phyloP scores from a whole-genome alignment of 441 rosid species.

The Gossypium schwendimanii region DNA sequence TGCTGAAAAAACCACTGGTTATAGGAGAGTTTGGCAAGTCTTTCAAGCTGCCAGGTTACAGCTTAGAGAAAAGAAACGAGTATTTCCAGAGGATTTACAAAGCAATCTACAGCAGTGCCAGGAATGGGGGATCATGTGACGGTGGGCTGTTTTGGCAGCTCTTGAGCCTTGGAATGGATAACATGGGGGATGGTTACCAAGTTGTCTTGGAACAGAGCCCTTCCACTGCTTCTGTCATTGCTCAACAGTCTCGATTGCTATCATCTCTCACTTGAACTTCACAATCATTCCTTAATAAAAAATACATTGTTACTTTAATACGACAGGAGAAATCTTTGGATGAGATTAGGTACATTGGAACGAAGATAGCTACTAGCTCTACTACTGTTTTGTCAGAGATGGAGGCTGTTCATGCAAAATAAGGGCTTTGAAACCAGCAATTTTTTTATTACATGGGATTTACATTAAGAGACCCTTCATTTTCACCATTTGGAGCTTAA shows the following conservation, averaged over 20 bases:
- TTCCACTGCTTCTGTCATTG: constrained; percentile 53
- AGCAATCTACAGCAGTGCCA: constrained; percentile 39
- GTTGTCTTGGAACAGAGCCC: constrained; percentile 40
- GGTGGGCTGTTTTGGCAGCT: constrained; percentile 59
- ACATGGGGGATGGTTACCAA: constrained; percentile 39
- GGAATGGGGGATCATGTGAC: constrained; percentile 26
- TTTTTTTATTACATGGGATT: neutral
- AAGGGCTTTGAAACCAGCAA: neutral
- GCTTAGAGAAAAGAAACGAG: constrained; percentile 30
- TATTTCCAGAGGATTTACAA: constrained; percentile 33
- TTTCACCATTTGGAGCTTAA: neutral
- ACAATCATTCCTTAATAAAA: neutral
- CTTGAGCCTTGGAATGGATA: constrained; percentile 26
- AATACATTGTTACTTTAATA: too few relatives aligned
- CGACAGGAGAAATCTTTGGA: neutral
- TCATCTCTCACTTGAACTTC: constrained; percentile 14
- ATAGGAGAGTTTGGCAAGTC: constrained; percentile 46
- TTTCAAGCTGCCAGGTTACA: constrained; percentile 33
- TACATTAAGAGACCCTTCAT: neutral
- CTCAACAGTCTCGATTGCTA: constrained; percentile 45
- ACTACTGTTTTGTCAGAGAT: neutral
- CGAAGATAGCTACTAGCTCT: neutral
- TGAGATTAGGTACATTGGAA: neutral
- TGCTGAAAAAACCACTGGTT: constrained; percentile 39
- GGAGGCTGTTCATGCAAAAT: neutral